Evolutionary conservation across 1,139 yeast genomes (phyloP), one percentile per base, ranked within the genome.

Genomic region (Maudiozyma humilis): DNA sequence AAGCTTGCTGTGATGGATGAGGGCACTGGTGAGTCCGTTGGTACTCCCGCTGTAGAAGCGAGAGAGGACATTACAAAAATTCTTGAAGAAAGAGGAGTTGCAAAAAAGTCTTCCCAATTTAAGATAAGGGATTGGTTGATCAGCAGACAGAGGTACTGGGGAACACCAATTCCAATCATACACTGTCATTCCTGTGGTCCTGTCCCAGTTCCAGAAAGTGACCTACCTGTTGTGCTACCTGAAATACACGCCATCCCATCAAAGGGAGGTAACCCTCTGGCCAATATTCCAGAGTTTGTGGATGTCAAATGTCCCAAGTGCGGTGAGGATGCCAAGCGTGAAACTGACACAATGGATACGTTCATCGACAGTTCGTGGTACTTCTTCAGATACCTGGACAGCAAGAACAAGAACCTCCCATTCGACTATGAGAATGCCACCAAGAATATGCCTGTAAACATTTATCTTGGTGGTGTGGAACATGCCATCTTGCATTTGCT

Each of bases 341-440:
- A 91, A 51, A 87, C 97, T 0, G 98, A 91, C 58, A 91, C 98
- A 0, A 91, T 91, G 98, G 98, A 91, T 59, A 91, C 98, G 0
- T 91, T 91, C 56, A 89, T 91, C 80, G 98, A 91, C 64, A 85
- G 95, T 12, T 87, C 97, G 1, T 91, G 98, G 98, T 91, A 91
- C 62, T 85, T 77, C 61, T 82, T 91, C 68, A 74, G 98, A 47
- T 89, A 78, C 56, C 66, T 82, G 12, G 98, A 91, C 59, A 69
- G 95, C 0, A 64, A 79, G 27, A 91, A 91, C 60, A 51, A 59
- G 0, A 42, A 56, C 0, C 36, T 48, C 38, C 82, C 87, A 1
- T 85, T 91, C 55, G 66, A 65, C 36, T 59, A 60, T 40, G 69
- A 69, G 3, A 65, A 62, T n/a, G 91, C 82, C 0, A 65, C 76